Base-by-base conservation (phyloP, 2,329 filamentous ascomycete genomes). In the Colletotrichum musae region DNA sequence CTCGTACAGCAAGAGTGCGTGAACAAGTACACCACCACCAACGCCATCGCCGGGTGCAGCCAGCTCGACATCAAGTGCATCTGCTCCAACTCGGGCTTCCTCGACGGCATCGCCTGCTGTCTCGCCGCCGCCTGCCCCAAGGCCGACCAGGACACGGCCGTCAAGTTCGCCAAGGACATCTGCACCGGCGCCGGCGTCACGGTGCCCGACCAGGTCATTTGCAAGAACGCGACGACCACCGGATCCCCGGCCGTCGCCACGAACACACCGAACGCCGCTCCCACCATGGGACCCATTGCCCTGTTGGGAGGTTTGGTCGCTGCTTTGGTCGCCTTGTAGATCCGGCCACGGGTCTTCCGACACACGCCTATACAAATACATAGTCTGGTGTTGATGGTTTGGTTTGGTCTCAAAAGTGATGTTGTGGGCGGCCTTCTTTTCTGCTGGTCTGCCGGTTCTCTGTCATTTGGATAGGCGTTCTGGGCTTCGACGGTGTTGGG, bases 81-180 rank as follows among this genome's bases (percentile, higher is more conserved):
- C 74, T 84, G 82, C 78, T 75, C 73, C 74, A 82, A 83, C 77
- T 56, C 72, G 54, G 63, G 76, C 51, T 84, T 84, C 78, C 76
- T 84, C 64, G 70, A 73, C 70, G 73, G 72, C 71, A 82, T 84
- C 56, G 80, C 82, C 59, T 84, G 82, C 78, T 84, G 82, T 72
- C 76, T 84, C 58, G 73, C 74, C 50, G 73, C 74, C 41, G 72
- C 70, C 52, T 84, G 82, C 75, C 73, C 76, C 71, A 50, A 71
- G 10, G 58, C 72, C 5, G 80, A 79, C 45, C 78, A 80, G 70
- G 68, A 74, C 1, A 68, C 72, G 1, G 80, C 82, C 57, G 77
- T 84, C 69, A 61, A 73, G 51, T 83, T 77, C 72, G 82, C 82
- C 59, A 72, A 75, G 54, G 70, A 77, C 71, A 78, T 84, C 68